Base-by-base conservation (phyloP, 306 rosid species). In the Argentina anserina region DNA sequence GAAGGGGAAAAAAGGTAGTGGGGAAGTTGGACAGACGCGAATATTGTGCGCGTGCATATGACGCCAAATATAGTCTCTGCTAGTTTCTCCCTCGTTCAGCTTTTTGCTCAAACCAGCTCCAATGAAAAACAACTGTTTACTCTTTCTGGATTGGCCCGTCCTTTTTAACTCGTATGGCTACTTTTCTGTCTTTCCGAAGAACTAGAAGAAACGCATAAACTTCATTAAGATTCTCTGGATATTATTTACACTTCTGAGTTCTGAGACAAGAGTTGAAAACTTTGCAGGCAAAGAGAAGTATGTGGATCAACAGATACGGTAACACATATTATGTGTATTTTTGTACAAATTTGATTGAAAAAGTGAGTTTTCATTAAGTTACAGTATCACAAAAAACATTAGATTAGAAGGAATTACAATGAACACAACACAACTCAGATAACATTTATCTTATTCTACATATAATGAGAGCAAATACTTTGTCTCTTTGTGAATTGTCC, bases 41-140 rank as follows among this genome's bases (percentile, higher is more conserved):
- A 63, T 47, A 36, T 28, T 26, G 36, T 60, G 79, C 75, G 60
- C 75, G 82, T 79, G 79, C 55, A 39, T 1, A 3, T 14, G 40
- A 39, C 71, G 67, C 53, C 20, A 18, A 46, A 34, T 17, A 34
- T 34, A 17, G 28, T 26, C 5, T 42, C 72, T n/a, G n/a, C 34
- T 11, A 50, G 3, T 46, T 6, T 17, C 15, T 0, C 4, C 5
- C 67, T n/a, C 26, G 53, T 29, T 53, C 76, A 42, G 66, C 58
- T 8, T 26, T 62, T 50, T 36, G 31, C 36, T 12, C 26, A 56
- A 76, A 31, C 29, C 5, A n/a, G 67, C 9, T 47, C 43, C 46
- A 9, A 9, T 59, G 21, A 28, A 66, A 43, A 56, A 49, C 62
- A 41, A 69, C 61, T 62, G 29, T 74, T 79, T 23, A 17, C 72